Base-by-base conservation (phyloP, 371 early-diverging fungal genomes). In the Mortierella sp. region DNA sequence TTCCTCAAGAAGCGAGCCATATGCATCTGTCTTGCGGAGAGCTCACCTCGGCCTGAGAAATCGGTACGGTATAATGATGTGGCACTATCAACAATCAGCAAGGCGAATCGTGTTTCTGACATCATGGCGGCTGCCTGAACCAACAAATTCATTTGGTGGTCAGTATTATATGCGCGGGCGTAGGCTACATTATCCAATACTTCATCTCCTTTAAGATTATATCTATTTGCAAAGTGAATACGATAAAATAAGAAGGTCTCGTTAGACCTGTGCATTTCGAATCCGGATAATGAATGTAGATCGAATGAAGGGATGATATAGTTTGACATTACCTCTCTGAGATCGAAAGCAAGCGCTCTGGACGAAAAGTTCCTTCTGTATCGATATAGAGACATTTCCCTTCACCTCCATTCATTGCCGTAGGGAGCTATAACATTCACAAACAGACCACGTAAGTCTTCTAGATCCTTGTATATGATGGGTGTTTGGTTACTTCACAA, bases 321-420 rank as follows among this genome's bases (percentile, higher is more conserved):
- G 13, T 28, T 54, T 29, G 54, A 54, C 28, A 31, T 65, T 84
- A 94, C 85, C 97, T 86, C 83, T 97, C 93, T n/a, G 99, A 96
- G 58, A 97, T 94, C 3, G 97, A 89, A 13, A 96, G 80, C 15
- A 98, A 83, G 56, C 99, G 88, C 75, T 94, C 97, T 0, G 99
- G 96, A 59, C 99, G 91, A 85, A 99, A 99, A 0, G 99, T 99
- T 40, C 97, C 97, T 86, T 99, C 99, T 0, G 99, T 99, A 84
- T 99, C 99, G 70, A 99, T 98, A 83, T 96, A 99, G 72, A 99
- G 79, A 74, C 97, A 97, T 84, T 97, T 98, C 43, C 99, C 99
- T 83, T 93, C 96, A 12, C 94, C 98, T 5, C 99, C 99, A 2
- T 98, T 98, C 84, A 90, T 86, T 26, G 92, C 88, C 12, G 85